Conservation (phyloP, 75 land plant genomes). For the Cunninghamia lanceolata region DNA sequence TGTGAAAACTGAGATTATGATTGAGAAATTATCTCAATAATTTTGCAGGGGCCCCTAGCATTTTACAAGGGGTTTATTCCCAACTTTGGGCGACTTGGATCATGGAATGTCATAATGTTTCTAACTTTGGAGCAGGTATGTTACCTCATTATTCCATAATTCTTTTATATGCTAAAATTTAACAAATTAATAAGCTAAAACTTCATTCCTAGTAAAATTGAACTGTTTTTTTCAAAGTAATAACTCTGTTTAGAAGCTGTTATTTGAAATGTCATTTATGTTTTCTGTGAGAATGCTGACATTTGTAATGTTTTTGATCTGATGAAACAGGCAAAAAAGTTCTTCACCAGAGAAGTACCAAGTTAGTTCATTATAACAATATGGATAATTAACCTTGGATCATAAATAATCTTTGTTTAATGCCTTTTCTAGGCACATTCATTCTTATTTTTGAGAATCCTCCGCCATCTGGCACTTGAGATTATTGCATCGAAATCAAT, state of each 20-base stretch:
- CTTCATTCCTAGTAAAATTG: background rate
- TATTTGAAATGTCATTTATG: background rate
- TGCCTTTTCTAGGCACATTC: background rate
- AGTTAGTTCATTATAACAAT: background rate
- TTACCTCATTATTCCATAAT: background rate
- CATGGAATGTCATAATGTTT: slow-evolving; percentile 99
- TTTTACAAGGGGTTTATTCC: slow-evolving; percentile 98
- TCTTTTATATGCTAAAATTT: background rate
- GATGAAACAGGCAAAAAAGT: slow-evolving; percentile 20
- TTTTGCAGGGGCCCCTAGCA: slow-evolving; percentile 82
- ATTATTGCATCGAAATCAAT: background rate
- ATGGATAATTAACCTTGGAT: background rate
- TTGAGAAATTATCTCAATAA: background rate
- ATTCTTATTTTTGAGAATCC: background rate
- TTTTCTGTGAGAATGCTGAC: background rate
- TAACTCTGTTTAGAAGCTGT: background rate
- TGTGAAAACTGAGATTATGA: background rate
- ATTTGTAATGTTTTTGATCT: background rate
- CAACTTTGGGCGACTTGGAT: slow-evolving; percentile 95
- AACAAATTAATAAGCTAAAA: background rate
- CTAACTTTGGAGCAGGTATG: slow-evolving; percentile 95
- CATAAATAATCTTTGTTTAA: background rate
- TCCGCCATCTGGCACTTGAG: background rate
- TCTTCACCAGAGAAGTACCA: slow-evolving; percentile 22
- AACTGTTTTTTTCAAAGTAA: background rate